Evolutionary conservation across 352 stramenopile genomes (phyloP), one percentile per base, ranked within the genome.

Genomic region (Globisporangium nodosum): DNA sequence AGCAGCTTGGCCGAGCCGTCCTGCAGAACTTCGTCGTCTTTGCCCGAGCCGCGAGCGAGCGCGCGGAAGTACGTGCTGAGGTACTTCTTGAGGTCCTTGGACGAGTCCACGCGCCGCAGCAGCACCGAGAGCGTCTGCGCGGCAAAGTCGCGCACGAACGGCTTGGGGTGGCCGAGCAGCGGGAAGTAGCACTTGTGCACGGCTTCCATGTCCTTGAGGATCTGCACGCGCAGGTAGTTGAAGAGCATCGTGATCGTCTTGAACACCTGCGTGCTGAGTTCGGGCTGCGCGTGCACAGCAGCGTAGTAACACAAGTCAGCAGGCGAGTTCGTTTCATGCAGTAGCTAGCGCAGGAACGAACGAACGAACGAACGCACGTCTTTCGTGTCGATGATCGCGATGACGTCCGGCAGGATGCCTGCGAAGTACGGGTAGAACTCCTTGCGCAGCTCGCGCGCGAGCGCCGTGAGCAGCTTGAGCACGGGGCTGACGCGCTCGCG

Each of bases 241-340:
- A 97, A 97, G 33, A 96, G 73, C 77, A 94, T 92, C 30, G 87
- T 85, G 18, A 97, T 73, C 45, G 89, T 94, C 70, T 96, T 94
- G 66, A 97, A 97, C 58, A 96, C 87, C 52, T 94, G 81, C 6
- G 87, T 93, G 47, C 85, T 97, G 24, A 94, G 62, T 51, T 97
- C 89, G 1, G 89, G 89, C 76, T 91, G 56, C 5, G 37, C 21
- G 43, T 13, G 12, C 27, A 24, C 48, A 56, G 3, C 37, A 4
- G 46, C 12, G n/a, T 3, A 49, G 31, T 24, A 8, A 58, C 21
- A 35, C 16, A 49, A 31, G 33, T 16, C n/a, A 27, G 20, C 18
- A 46, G 27, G 16, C 3, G 42, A 40, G 31, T n/a, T 46, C 15
- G 15, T 4, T 3, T 15, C 7, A 21, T 6, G 18, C 43, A 21